phyloP scores from a whole-genome alignment of 352 stramenopile genomes.

The Phytopythium kandeliae region DNA sequence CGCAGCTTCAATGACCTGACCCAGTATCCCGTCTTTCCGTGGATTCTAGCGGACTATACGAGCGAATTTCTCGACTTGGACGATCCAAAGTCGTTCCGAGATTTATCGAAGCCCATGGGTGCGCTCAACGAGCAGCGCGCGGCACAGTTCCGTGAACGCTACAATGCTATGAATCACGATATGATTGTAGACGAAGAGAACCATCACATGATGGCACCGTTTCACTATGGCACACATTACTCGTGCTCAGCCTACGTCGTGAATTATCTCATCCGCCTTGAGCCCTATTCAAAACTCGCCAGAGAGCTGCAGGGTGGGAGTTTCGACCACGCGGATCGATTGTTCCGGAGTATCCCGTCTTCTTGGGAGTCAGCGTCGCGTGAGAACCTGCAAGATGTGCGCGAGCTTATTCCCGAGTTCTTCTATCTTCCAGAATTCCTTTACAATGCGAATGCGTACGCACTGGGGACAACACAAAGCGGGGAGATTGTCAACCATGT shows the following conservation, averaged over 20 bases:
- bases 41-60: slow-evolving; percentile 91
- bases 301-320: slow-evolving; percentile 59
- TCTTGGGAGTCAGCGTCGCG: slow-evolving; percentile 93
- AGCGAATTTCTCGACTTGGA: slow-evolving; percentile 85
- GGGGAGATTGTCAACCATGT: slow-evolving; percentile 92
- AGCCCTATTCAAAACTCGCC: slow-evolving; percentile 79
- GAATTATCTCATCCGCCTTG: slow-evolving; percentile 94
- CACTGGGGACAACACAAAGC: slow-evolving; percentile 64
- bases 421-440: slow-evolving; percentile 79
- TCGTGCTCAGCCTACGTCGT: slow-evolving; percentile 95
- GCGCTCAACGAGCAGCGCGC: slow-evolving; percentile 82
- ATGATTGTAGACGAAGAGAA: slow-evolving; percentile 12
- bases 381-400: slow-evolving; percentile 88
- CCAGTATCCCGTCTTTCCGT: slow-evolving; percentile 97
- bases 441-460: slow-evolving; percentile 67
- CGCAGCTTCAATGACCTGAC: slow-evolving; percentile 97
- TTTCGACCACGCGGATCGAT: slow-evolving; percentile 94
- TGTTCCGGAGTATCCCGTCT: slow-evolving; percentile 94
- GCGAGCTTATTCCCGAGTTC: slow-evolving; percentile 78
- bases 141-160: slow-evolving; percentile 84
- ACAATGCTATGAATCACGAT: slow-evolving; percentile 57
- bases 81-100: slow-evolving; percentile 72
- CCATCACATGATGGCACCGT: slow-evolving; percentile 61
- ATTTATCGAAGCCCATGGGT: slow-evolving; percentile 94
- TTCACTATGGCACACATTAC: slow-evolving; percentile 98